A percentile compares a stretch with the other conserved stretches of the same genome.
Evolutionary conservation across 1,284 basidiomycete genomes (phyloP).

Genomic region (Heterobasidion annosum): DNA sequence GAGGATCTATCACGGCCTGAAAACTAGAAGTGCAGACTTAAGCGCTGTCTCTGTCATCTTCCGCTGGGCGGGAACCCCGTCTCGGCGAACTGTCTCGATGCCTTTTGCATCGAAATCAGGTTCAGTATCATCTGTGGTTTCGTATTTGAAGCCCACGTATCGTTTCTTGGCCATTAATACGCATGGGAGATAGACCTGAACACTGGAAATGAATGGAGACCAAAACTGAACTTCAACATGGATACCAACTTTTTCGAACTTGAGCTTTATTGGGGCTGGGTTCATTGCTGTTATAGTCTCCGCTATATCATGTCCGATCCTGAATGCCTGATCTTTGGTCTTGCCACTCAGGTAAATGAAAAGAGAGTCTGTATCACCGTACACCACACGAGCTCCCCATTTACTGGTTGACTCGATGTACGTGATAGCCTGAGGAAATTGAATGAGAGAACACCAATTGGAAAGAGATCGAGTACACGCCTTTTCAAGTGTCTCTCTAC

Average conservation of each 20-base stretch:
- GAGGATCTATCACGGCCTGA: neutral
- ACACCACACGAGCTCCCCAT: constrained; percentile 89
- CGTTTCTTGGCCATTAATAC: constrained; percentile 95
- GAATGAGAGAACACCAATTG: neutral
- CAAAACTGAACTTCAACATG: neutral
- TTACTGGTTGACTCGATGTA: constrained; percentile 70
- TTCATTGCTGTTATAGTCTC: constrained; percentile 82
- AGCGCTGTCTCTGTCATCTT: constrained; percentile 86
- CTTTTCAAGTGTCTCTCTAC: constrained; percentile 92
- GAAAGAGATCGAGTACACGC: constrained; percentile 26
- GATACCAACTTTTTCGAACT: constrained; percentile 84
- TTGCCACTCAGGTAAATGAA: constrained; percentile 87
- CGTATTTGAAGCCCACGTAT: constrained; percentile 95
- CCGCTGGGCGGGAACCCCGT: constrained; percentile 80
- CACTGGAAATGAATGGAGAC: neutral
- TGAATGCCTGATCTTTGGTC: constrained; percentile 90
- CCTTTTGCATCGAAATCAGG: constrained; percentile 95
- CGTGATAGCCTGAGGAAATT: constrained; percentile 63
- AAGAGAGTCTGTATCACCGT: constrained; percentile 97
- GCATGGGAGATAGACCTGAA: constrained; percentile 86
- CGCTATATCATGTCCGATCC: constrained; percentile 88
- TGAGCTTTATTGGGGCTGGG: constrained; percentile 88
- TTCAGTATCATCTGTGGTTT: constrained; percentile 69
- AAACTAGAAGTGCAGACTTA: constrained; percentile 47
- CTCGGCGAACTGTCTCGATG: constrained; percentile 92